These are phyloP conservation scores for Lecanicillium sp. DNA, from an alignment of 2,329 filamentous ascomycete genomes.

Conservation along the genomic window DNA sequence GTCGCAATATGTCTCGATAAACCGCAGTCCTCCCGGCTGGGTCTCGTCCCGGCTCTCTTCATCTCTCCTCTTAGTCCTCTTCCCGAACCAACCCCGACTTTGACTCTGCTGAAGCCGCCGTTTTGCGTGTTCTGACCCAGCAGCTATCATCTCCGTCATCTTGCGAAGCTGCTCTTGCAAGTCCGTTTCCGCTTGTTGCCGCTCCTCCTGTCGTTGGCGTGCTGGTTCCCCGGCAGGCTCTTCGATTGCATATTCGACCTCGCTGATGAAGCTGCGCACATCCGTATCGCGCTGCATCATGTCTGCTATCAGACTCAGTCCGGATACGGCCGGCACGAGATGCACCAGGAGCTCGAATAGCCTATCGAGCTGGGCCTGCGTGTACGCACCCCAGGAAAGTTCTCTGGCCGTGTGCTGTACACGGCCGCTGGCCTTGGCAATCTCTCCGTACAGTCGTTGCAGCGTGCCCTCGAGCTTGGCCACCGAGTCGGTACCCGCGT, in stretches of 20 bases:
- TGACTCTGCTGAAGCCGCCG: background rate
- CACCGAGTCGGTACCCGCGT: background rate
- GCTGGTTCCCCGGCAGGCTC: background rate
- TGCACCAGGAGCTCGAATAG: slow-evolving; percentile 1
- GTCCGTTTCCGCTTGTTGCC: background rate
- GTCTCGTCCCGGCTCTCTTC: background rate
- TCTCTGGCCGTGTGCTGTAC: slow-evolving; percentile 10
- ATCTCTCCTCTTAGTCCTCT: background rate
- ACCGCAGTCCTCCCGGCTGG: background rate
- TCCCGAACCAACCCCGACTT: background rate
- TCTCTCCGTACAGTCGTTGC: slow-evolving; percentile 4
- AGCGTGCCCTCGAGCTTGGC: slow-evolving; percentile 2
- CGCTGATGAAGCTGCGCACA: slow-evolving; percentile 21
- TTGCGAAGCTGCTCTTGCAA: background rate
- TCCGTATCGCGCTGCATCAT: slow-evolving; percentile 9
- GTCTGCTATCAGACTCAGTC: slow-evolving; percentile 6
- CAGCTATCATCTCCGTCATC: slow-evolving; percentile 1
- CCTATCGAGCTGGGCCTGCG: slow-evolving; percentile 2
- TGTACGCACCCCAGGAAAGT: slow-evolving; percentile 7
- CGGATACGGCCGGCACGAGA: slow-evolving; percentile 1
- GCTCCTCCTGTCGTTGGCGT: background rate
- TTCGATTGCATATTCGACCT: slow-evolving; percentile 14
- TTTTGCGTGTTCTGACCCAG: slow-evolving; percentile 2
- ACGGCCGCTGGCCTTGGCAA: slow-evolving; percentile 6
- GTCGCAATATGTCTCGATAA: background rate